Conservation (phyloP, 2,329 filamentous ascomycete genomes). For the Aureobasidium sp. region DNA sequence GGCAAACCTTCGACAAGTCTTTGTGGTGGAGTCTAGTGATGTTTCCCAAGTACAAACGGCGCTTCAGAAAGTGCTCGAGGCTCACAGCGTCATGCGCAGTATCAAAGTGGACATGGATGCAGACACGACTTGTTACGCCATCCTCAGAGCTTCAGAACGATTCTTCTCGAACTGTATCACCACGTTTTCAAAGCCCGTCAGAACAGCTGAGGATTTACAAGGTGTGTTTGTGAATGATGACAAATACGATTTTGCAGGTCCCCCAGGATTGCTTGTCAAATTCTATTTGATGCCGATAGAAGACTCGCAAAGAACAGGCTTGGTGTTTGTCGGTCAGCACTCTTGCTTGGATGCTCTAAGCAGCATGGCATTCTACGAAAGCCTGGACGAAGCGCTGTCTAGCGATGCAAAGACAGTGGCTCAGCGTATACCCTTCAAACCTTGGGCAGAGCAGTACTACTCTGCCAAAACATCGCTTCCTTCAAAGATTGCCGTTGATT, state of each 20-base stretch:
- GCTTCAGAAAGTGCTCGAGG: constrained; percentile 25
- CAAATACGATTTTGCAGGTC: constrained; percentile 25
- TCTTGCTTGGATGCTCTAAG: constrained; percentile 17
- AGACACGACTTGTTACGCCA: constrained; percentile 25
- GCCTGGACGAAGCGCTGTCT: neutral
- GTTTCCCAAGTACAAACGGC: constrained; percentile 22
- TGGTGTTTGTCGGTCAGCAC: constrained; percentile 18
- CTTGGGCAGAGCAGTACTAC: constrained; percentile 13
- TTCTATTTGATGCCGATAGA: constrained; percentile 26
- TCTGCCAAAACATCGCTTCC: neutral
- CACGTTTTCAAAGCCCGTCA: constrained; percentile 24
- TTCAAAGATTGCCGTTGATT: constrained; percentile 4
- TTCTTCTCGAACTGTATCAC: constrained; percentile 27
- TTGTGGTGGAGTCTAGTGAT: constrained; percentile 21
- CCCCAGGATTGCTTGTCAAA: constrained; percentile 26
- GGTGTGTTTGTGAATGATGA: constrained; percentile 25
- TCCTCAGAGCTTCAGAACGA: constrained; percentile 23
- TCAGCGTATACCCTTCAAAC: constrained; percentile 13
- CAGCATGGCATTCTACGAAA: constrained; percentile 6
- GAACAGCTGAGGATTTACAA: constrained; percentile 26
- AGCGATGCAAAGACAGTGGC: neutral
- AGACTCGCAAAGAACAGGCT: constrained; percentile 1
- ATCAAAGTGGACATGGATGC: constrained; percentile 24
- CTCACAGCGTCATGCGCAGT: constrained; percentile 27
- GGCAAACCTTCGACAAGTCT: constrained; percentile 29